Percentiles rank a stretch among this genome's conserved stretches.
These are phyloP conservation scores for Thraustochytrium sp. DNA, from an alignment of 352 stramenopile genomes.

Conservation along the genomic window DNA sequence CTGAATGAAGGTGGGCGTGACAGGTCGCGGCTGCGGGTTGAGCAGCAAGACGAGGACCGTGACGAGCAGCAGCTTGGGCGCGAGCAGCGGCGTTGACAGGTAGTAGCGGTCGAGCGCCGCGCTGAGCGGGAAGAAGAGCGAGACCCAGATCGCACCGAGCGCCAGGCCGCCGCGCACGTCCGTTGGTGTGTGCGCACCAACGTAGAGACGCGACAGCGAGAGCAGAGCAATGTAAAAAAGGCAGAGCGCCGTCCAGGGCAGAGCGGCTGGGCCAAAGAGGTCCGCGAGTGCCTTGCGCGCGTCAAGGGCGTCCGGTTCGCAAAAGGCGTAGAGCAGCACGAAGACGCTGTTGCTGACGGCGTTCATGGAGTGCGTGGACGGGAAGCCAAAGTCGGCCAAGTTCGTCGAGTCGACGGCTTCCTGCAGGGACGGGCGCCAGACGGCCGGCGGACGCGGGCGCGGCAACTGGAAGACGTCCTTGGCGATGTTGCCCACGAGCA, in stretches of 20 bases:
- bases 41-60: not conserved
- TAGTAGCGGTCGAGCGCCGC: not conserved
- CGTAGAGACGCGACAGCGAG: not conserved
- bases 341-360: slow-evolving; percentile 18
- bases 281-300: not conserved
- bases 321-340: not conserved
- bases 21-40: slow-evolving; percentile 15
- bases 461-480: slow-evolving; percentile 41
- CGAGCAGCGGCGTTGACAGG: not conserved
- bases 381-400: slow-evolving; percentile 33
- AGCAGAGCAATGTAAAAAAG: not conserved
- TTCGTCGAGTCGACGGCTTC: slow-evolving; percentile 24
- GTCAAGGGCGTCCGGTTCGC: not conserved
- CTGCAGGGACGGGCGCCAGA: not conserved
- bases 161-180: slow-evolving; percentile 21
- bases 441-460: not conserved
- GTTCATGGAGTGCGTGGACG: slow-evolving; percentile 26
- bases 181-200: slow-evolving; percentile 23
- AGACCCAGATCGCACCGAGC: slow-evolving; percentile 10
- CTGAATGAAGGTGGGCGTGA: slow-evolving; percentile 25
- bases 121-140: not conserved
- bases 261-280: not conserved
- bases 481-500: slow-evolving; percentile 15
- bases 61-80: not conserved
- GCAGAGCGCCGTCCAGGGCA: not conserved